phyloP scores from a whole-genome alignment of 2,329 filamentous ascomycete species.

The Rhexocercosporidium sp. region DNA sequence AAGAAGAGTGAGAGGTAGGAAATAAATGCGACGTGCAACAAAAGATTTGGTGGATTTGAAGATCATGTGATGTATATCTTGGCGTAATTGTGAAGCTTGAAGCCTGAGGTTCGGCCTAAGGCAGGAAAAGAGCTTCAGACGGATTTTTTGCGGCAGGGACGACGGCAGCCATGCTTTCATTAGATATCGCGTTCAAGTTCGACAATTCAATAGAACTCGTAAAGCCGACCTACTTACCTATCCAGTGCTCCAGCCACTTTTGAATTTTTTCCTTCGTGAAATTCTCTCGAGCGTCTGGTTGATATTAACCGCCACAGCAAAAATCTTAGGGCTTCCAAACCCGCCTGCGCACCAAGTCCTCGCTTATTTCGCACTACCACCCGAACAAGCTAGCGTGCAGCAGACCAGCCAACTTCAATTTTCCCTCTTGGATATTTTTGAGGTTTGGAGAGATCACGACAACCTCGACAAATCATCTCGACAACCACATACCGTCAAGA shows the following conservation, averaged over 20 bases:
- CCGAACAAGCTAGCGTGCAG: background rate
- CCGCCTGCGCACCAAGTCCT: background rate
- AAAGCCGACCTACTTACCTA: too few species aligned
- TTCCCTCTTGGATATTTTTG: background rate
- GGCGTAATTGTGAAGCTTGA: background rate
- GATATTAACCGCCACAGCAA: too few species aligned
- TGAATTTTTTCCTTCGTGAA: too few species aligned
- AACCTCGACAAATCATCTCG: slow-evolving; percentile 36
- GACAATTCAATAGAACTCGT: too few species aligned
- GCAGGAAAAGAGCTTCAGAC: background rate
- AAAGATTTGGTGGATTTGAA: background rate
- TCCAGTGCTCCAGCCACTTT: too few species aligned
- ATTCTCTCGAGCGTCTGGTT: too few species aligned
- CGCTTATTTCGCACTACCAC: background rate
- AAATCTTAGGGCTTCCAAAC: slow-evolving; percentile 6
- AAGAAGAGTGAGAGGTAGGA: too few species aligned
- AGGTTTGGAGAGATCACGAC: slow-evolving; percentile 20
- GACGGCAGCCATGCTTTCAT: too few species aligned
- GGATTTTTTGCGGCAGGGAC: too few species aligned
- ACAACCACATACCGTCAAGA: slow-evolving; percentile 52
- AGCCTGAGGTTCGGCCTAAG: background rate
- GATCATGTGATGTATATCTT: background rate
- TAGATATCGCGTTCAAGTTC: too few species aligned
- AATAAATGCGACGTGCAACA: slow-evolving; percentile 7
- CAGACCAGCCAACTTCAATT: background rate